Base-by-base conservation (phyloP, 306 rosid species). In the Vigna reflexopilosa region DNA sequence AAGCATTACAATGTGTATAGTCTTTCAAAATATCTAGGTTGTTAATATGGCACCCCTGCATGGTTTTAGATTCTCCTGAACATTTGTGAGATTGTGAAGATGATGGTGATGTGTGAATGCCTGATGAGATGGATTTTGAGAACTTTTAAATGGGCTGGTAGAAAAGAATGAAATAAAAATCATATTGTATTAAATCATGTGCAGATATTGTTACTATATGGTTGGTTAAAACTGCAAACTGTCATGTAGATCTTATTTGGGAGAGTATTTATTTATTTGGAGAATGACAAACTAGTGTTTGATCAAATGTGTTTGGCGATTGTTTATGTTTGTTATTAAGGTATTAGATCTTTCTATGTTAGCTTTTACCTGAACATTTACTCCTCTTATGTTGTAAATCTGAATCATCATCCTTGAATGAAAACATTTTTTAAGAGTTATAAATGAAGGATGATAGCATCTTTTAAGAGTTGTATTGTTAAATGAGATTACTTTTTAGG, bases 11-110 rank as follows among this genome's bases (percentile, higher is more conserved):
- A 47, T 74, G 42, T 40, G 1, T 64, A 68, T 71, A 51, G 56
- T 47, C 10, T 19, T 77, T 38, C 30, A 54, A 28, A 82, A 51
- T 69, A 63, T 61, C 15, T 19, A 16, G 79, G 75, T 71, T 71
- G 68, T 6, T 72, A 45, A 30, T 34, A 48, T 69, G 24, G 48
- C 17, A 42, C 58, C 40, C 7, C 11, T 70, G 17, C 17, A 24
- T 20, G 61, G 50, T 70, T 63, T n/a, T 56, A 20, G 78, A 19
- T 65, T 58, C 42, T 45, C 22, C 58, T 12, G 4, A 32, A 42
- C 70, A 54, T 61, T 26, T 1, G n/a, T 71, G 74, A 71, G 42
- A 34, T 65, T 24, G 30, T 65, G 76, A 62, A 32, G 64, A 11
- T 55, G 62, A 42, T 54, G 22, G 59, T 52, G 51, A 17, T n/a